A percentile compares a stretch with the other conserved stretches of the same genome.
Evolutionary conservation across 768 basidiomycete genomes (phyloP).

Genomic region (Lentinula raphanica): DNA sequence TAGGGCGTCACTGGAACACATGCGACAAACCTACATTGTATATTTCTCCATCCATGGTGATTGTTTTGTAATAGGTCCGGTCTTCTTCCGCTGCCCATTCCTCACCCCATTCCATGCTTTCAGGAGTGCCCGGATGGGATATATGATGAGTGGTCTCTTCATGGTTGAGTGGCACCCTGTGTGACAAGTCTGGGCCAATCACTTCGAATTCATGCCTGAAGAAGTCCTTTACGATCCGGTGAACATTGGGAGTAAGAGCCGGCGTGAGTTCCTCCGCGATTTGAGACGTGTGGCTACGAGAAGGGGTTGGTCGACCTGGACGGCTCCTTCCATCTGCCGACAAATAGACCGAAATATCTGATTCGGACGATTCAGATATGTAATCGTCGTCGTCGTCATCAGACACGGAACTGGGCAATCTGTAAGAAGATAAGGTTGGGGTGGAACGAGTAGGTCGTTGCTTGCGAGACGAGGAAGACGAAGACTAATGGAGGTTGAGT

Average conservation of each 20-base stretch:
- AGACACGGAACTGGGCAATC: background rate
- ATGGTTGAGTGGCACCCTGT: slow-evolving; percentile 8
- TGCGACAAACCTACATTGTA: slow-evolving; percentile 42
- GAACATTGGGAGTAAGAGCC: background rate
- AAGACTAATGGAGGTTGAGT: background rate
- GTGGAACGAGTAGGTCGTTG: background rate
- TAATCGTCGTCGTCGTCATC: background rate
- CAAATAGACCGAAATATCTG: background rate
- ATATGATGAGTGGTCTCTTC: slow-evolving; percentile 9
- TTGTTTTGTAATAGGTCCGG: slow-evolving; percentile 35
- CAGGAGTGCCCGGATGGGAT: slow-evolving; percentile 20
- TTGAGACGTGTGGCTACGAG: background rate
- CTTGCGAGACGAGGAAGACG: background rate
- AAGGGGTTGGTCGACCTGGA: background rate
- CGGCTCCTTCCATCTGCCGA: background rate
- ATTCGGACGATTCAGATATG: background rate
- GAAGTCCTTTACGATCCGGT: background rate
- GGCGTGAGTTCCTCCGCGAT: background rate
- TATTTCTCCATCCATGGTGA: slow-evolving; percentile 49
- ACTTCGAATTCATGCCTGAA: slow-evolving; percentile 31
- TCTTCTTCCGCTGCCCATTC: slow-evolving; percentile 25
- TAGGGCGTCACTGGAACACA: background rate
- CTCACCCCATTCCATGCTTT: slow-evolving; percentile 18
- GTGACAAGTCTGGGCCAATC: slow-evolving; percentile 26
- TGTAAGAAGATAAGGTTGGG: background rate